Percentiles rank a stretch among this genome's conserved stretches.
Evolutionary conservation across 1,284 basidiomycete species (phyloP).

Genomic region (Quambalaria eucalypti): DNA sequence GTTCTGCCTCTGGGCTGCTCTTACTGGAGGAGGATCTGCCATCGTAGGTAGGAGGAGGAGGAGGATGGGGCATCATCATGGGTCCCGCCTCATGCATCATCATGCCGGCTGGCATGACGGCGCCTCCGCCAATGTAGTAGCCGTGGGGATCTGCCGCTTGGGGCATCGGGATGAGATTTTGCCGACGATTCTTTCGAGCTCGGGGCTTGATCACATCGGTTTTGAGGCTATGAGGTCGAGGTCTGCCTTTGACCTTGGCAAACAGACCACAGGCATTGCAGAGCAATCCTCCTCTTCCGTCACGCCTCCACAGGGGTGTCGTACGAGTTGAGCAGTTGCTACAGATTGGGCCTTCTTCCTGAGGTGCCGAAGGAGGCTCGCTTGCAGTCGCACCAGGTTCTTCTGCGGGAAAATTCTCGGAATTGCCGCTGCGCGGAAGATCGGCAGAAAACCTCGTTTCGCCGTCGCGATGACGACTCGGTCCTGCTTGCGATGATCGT

Average conservation of each 20-base stretch:
- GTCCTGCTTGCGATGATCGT: neutral
- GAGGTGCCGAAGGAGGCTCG: neutral
- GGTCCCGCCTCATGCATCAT: no score
- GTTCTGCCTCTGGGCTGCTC: neutral
- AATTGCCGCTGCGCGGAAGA: neutral
- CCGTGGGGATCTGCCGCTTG: no score
- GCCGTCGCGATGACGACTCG: neutral
- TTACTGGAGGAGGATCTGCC: no score
- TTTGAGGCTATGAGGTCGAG: slow-evolving; percentile 7
- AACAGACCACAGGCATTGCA: slow-evolving; percentile 9
- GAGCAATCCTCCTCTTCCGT: slow-evolving; percentile 6
- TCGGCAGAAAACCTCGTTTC: neutral
- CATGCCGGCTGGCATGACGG: no score
- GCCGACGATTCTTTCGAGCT: slow-evolving; percentile 1
- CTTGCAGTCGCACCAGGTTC: neutral
- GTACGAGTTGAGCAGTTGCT: slow-evolving; percentile 6
- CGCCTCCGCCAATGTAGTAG: no score
- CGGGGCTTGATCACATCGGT: slow-evolving; percentile 9
- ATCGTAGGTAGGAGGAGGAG: neutral
- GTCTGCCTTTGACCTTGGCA: slow-evolving; percentile 9
- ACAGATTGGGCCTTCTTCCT: slow-evolving; percentile 3
- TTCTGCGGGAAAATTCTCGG: neutral
- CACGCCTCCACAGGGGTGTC: slow-evolving; percentile 8
- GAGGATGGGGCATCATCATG: neutral
- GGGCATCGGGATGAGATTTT: neutral